A percentile compares a stretch with the other conserved stretches of the same genome.
These are phyloP conservation scores for Stygiomarasmius scandens DNA, from an alignment of 1,284 basidiomycete genomes.

Conservation along the genomic window DNA sequence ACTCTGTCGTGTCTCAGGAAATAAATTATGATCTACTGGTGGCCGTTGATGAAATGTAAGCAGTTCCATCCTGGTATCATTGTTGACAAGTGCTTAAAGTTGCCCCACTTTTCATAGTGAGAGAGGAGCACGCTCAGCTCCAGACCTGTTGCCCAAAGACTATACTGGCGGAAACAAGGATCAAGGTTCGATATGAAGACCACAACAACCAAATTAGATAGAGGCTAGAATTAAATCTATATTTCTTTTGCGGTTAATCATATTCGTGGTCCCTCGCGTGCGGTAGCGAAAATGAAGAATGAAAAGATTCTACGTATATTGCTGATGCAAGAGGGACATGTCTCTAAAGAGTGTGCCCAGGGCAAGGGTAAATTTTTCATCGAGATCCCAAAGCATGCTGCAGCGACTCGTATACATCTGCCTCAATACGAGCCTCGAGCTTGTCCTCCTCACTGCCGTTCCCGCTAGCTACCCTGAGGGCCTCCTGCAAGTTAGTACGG, in stretches of 20 bases:
- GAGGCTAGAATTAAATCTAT: no score
- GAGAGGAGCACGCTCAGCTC: conserved; percentile 65
- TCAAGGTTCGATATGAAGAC: conserved; percentile 36
- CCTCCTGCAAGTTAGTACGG: conserved; percentile 88
- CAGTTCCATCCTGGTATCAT: conserved; percentile 16
- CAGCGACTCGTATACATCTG: conserved; percentile 94
- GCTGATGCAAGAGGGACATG: background rate
- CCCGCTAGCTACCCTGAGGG: conserved; percentile 80
- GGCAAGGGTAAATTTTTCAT: conserved; percentile 6
- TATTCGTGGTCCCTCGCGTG: no score
- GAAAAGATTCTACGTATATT: background rate
- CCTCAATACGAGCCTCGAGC: conserved; percentile 92
- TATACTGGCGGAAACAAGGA: conserved; percentile 55
- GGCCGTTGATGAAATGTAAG: conserved; percentile 91
- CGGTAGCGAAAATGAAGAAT: background rate
- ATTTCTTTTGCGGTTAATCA: no score
- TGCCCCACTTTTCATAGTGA: conserved; percentile 50
- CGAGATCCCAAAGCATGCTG: conserved; percentile 67
- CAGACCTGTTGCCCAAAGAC: conserved; percentile 62
- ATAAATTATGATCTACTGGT: conserved; percentile 95
- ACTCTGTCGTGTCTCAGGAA: conserved; percentile 88
- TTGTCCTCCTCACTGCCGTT: conserved; percentile 93
- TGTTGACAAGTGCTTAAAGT: no score
- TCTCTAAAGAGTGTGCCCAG: background rate
- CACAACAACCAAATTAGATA: no score